Evolutionary conservation across 371 early-diverging fungal species (phyloP), one percentile per base, ranked within the genome.

Genomic region (Scutellospora calospora): DNA sequence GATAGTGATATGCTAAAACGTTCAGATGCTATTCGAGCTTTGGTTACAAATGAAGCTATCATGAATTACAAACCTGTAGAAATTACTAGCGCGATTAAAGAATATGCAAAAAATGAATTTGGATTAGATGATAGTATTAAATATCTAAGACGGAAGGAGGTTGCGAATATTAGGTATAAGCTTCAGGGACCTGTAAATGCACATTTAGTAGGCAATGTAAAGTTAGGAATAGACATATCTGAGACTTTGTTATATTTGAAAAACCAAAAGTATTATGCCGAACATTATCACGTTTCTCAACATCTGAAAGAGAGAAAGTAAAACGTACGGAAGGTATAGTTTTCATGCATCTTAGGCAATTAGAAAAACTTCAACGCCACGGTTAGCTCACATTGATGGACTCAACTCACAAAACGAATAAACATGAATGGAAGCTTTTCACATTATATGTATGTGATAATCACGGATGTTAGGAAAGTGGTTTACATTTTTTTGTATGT

Each of bases 371-470:
- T 6, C 9, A 9, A 2, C 62, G 11, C 25, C 60, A 80, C 33
- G 59, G 80, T 4, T 72, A 71, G 73, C 65, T 82, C 4, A 79
- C 80, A 9, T 59, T 82, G 5, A 74, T 80, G 1, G 82, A 80
- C 16, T 80, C 66, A 25, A 74, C 59, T 20, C 60, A 80, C 31
- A 72, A 65, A n/a, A 82, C 57, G 63, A 80, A 82, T 51, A 75
- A 22, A 31, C 41, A 80, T 55, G 52, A 55, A 29, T 80, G 52
- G 63, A 35, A 38, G n/a, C 80, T 80, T 31, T 82, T 74, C 41
- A 82, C 54, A 5, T 60, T 82, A 27, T 82, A 75, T 55, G 45
- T 82, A 16, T 65, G 35, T 20, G 80, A 82, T 66, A 2, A 59
- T 52, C 63, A 62, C 54, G 57, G 59, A 45, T 82, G 68, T 55